phyloP scores from a whole-genome alignment of 257 asterid species.

The Nicotiana knightiana region DNA sequence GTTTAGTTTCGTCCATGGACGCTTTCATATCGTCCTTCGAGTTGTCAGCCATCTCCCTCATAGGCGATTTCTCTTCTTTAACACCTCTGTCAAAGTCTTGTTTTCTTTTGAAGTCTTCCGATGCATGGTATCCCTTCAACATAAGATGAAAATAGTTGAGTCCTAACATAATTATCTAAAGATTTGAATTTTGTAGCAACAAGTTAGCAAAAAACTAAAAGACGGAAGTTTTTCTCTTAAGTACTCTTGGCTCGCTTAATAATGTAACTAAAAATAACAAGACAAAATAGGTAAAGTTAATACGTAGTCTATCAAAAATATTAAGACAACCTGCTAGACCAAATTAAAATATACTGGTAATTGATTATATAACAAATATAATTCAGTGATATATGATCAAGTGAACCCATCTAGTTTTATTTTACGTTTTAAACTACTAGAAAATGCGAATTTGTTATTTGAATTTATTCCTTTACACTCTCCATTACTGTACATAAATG shows the following conservation, averaged over 20 bases:
- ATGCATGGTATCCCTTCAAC: constrained; percentile 34
- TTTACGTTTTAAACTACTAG: neutral
- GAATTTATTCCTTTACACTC: neutral
- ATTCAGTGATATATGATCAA: neutral
- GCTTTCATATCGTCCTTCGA: constrained; percentile 8
- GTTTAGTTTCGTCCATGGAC: constrained; percentile 27
- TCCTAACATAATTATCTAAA: neutral
- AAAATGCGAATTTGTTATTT: neutral
- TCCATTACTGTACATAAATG: neutral
- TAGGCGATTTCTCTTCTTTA: neutral
- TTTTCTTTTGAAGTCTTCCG: constrained; percentile 28
- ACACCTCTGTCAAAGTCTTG: constrained; percentile 19
- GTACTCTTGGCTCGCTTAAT: too few species aligned
- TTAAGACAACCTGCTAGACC: too few species aligned
- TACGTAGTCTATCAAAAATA: too few species aligned
- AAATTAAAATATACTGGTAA: too few species aligned
- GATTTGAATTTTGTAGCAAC: too few species aligned
- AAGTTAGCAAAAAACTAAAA: too few species aligned
- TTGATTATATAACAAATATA: too few species aligned
- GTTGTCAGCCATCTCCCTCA: constrained; percentile 8
- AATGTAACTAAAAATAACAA: too few species aligned
- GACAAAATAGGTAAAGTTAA: too few species aligned
- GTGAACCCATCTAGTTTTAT: neutral
- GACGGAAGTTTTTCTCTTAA: too few species aligned
- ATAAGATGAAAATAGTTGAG: neutral